A percentile compares a stretch with the other conserved stretches of the same genome.
phyloP scores from a whole-genome alignment of 768 basidiomycete genomes.

The Pholiota molesta region DNA sequence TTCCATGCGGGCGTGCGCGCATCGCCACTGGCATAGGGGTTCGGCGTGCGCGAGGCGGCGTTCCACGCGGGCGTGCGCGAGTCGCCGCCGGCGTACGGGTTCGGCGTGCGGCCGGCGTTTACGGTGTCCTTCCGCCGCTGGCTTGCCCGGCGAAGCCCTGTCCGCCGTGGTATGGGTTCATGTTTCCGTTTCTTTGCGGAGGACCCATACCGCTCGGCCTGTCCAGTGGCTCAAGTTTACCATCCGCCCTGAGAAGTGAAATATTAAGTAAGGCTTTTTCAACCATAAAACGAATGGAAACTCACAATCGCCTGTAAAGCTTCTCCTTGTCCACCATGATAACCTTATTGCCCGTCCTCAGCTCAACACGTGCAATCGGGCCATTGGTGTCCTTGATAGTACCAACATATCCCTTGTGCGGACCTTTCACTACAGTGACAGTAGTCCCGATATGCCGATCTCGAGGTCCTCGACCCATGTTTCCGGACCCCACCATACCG shows the following conservation, averaged over 20 bases:
- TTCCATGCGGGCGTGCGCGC: slow-evolving; percentile 70
- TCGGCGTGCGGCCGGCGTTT: slow-evolving; percentile 59
- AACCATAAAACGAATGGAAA: slow-evolving; percentile 14
- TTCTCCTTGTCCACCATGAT: slow-evolving; percentile 86
- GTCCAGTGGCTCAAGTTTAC: slow-evolving; percentile 56
- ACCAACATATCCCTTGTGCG: slow-evolving; percentile 89
- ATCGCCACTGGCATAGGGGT: slow-evolving; percentile 48
- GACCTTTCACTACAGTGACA: slow-evolving; percentile 83
- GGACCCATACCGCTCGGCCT: slow-evolving; percentile 22
- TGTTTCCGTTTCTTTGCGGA: slow-evolving; percentile 31
- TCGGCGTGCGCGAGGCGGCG: slow-evolving; percentile 64
- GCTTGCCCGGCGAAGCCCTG: slow-evolving; percentile 25
- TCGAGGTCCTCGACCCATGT: slow-evolving; percentile 77
- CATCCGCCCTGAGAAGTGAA: slow-evolving; percentile 50
- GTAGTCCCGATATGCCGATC: slow-evolving; percentile 81
- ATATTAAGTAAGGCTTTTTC: slow-evolving; percentile 5
- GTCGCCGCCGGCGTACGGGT: slow-evolving; percentile 63
- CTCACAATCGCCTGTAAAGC: slow-evolving; percentile 72
- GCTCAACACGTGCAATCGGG: slow-evolving; percentile 81
- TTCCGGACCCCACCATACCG: slow-evolving; percentile 80
- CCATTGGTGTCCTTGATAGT: slow-evolving; percentile 96
- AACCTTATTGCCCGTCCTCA: slow-evolving; percentile 86
- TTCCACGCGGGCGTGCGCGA: slow-evolving; percentile 62
- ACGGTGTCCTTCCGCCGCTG: slow-evolving; percentile 36
- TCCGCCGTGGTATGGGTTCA: slow-evolving; percentile 39